Conservation (phyloP, 2,329 filamentous ascomycete species). For the Stagonosporopsis vannaccii region DNA sequence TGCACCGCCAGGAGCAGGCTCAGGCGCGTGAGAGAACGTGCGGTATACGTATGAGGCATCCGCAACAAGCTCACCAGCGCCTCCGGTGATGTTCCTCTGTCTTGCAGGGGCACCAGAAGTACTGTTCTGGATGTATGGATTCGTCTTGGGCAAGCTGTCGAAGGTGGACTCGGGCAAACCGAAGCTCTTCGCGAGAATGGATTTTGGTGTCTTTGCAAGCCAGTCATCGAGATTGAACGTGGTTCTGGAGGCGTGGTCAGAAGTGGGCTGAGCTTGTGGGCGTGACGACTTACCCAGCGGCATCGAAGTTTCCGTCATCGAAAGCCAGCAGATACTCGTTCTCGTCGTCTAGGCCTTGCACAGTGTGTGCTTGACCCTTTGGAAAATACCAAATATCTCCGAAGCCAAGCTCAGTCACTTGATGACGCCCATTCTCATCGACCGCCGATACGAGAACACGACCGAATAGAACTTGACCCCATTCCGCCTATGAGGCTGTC, state of each 20-base stretch:
- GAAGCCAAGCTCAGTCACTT: constrained; percentile 63
- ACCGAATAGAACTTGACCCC: constrained; percentile 69
- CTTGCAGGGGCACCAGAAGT: constrained; percentile 52
- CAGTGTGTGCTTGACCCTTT: constrained; percentile 68
- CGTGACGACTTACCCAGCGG: constrained; percentile 57
- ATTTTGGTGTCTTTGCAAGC: constrained; percentile 70
- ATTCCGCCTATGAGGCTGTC: constrained; percentile 58
- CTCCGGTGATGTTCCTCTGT: constrained; percentile 55
- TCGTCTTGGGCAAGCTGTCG: constrained; percentile 62
- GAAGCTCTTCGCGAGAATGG: constrained; percentile 73
- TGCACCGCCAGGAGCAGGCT: constrained; percentile 66
- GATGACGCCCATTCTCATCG: constrained; percentile 66
- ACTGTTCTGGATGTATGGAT: constrained; percentile 69
- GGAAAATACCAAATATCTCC: constrained; percentile 76
- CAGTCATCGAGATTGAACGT: constrained; percentile 77
- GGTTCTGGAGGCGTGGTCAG: constrained; percentile 52
- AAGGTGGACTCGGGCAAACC: constrained; percentile 68
- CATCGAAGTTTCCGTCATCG: constrained; percentile 72
- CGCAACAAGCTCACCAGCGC: constrained; percentile 59
- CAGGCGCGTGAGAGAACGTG: constrained; percentile 62
- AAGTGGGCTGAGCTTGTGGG: neutral
- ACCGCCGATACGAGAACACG: constrained; percentile 67
- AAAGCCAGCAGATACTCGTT: constrained; percentile 73
- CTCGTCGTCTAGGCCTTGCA: constrained; percentile 70
- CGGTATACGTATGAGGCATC: constrained; percentile 70